Base-by-base conservation (phyloP, 2,329 filamentous ascomycete species). In the Epichloe typhina region DNA sequence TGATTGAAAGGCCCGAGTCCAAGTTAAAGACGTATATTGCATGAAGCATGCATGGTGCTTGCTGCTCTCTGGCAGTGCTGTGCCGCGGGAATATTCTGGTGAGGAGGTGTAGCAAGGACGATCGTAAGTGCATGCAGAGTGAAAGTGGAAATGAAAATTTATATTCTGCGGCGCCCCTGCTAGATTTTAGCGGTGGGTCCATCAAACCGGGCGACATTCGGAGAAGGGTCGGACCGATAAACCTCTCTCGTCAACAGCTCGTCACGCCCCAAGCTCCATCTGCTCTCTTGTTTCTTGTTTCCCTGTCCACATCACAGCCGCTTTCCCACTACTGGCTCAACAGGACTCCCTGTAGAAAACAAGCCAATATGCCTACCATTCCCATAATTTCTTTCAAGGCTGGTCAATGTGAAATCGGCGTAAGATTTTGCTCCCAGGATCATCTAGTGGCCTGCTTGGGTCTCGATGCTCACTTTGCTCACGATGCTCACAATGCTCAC, bases 371-470 rank as follows among this genome's bases (percentile, higher is more conserved):
- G 89, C 88, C 90, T 55, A 82, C 88, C 69, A 68, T 77, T 58
- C 89, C 91, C 35, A 79, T 95, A 64, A 90, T 97, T 66, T 95
- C 89, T 15, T 97, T 97, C 79, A 96, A 95, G 77, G 91, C 91
- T 57, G 91, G 91, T 68, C 80, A 80, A 67, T 97, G 91, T 71
- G 83, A 93, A 49, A 67, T 91, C 54, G 83, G 90, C 66, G 89
- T 95, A 72, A 64, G 84, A 49, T 40, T 50, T 46, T 37, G 40
- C 26, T 40, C 35, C 31, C 26, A 39, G 23, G 19, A 42, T 26
- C 38, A 36, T 50, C 51, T 23, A 47, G 52, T 50, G 50, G 49
- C n/a, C 38, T 35, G n/a, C 11, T 37, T 9, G 8, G 12, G 17
- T 37, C 31, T 5, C 39, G 12, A 17, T 36, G 17, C 15, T 21